Evolutionary conservation across 495 filamentous ascomycete species (phyloP).

Genomic region (Xanthoparmelia taractica): DNA sequence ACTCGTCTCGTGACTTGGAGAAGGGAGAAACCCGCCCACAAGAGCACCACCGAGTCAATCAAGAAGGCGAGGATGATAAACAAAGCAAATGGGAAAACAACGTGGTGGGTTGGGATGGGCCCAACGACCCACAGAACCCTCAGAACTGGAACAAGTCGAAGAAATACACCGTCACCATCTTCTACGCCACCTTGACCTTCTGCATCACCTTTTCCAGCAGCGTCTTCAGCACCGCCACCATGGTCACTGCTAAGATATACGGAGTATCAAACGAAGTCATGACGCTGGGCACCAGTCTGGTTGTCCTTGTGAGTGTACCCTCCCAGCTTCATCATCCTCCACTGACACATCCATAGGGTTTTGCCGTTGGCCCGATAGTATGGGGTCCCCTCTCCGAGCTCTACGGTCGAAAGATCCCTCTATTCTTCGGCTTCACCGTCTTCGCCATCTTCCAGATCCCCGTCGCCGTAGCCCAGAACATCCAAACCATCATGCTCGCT

Average conservation of each 20-base stretch:
- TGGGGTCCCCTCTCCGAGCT: slow-evolving; percentile 71
- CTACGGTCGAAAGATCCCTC: slow-evolving; percentile 52
- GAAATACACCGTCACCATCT: slow-evolving; percentile 66
- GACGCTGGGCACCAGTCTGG: slow-evolving; percentile 46
- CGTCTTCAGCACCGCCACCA: slow-evolving; percentile 48
- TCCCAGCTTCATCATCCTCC: not conserved
- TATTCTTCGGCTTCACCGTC: slow-evolving; percentile 42
- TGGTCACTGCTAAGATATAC: slow-evolving; percentile 40
- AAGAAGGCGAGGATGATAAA: slow-evolving; percentile 1
- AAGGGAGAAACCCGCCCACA: slow-evolving; percentile 5
- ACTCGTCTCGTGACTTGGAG: slow-evolving; percentile 6
- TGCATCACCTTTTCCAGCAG: slow-evolving; percentile 52
- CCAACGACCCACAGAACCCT: slow-evolving; percentile 63
- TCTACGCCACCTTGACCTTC: slow-evolving; percentile 51
- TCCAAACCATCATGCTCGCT: slow-evolving; percentile 45
- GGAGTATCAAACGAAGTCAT: slow-evolving; percentile 41
- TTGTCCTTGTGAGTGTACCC: slow-evolving; percentile 39
- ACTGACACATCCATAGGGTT: slow-evolving; percentile 26
- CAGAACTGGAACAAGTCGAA: slow-evolving; percentile 52
- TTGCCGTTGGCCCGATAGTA: slow-evolving; percentile 46
- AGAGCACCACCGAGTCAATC: slow-evolving; percentile 4
- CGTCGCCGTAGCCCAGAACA: slow-evolving; percentile 47
- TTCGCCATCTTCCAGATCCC: slow-evolving; percentile 52
- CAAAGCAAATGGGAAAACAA: slow-evolving; percentile 10
- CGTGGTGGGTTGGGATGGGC: slow-evolving; percentile 47